A percentile compares a stretch with the other conserved stretches of the same genome.
phyloP scores from a whole-genome alignment of 163 green algal species.

The Scenedesmus sp. region DNA sequence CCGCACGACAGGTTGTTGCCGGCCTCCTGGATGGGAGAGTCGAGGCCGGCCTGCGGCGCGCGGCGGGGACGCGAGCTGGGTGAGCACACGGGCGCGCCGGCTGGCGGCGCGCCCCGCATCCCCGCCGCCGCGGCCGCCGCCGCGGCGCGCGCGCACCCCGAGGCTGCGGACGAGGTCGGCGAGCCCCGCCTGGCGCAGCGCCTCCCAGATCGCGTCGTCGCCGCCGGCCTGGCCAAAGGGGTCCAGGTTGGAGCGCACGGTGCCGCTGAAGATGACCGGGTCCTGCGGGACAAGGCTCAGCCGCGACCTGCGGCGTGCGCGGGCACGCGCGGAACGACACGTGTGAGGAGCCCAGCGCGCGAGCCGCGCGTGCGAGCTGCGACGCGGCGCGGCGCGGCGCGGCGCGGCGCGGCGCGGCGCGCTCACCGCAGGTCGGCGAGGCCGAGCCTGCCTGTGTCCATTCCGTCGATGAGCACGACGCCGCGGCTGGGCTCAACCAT shows the following conservation, averaged over 20 bases:
- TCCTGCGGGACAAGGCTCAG: slow-evolving; percentile 92
- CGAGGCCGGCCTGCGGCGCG: slow-evolving; percentile 55
- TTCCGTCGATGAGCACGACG: slow-evolving; percentile 88
- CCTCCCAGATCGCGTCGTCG: slow-evolving; percentile 82
- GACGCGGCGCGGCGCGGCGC: too few relatives aligned
- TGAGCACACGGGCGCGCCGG: too few relatives aligned
- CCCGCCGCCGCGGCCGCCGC: not conserved
- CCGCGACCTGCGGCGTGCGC: slow-evolving; percentile 69
- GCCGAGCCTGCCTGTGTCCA: slow-evolving; percentile 84
- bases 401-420: not conserved
- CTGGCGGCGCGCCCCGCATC: too few relatives aligned
- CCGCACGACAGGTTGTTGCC: slow-evolving; percentile 85
- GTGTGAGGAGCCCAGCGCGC: too few relatives aligned
- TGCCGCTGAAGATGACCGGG: slow-evolving; percentile 88
- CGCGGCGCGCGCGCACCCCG: slow-evolving; percentile 18
- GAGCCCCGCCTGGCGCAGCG: slow-evolving; percentile 69
- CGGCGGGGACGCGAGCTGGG: too few relatives aligned
- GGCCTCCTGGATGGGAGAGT: slow-evolving; percentile 76
- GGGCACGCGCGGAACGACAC: not conserved
- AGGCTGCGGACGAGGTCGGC: slow-evolving; percentile 40
- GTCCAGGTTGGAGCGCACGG: slow-evolving; percentile 91
- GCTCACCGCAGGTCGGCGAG: slow-evolving; percentile 79
- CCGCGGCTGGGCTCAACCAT: slow-evolving; percentile 89
- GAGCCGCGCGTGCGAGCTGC: too few relatives aligned
- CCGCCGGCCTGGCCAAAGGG: slow-evolving; percentile 74